Evolutionary conservation across 192 early-diverging fungal species (phyloP), one percentile per base, ranked within the genome.

Genomic region (Paraglomus brasilianum): DNA sequence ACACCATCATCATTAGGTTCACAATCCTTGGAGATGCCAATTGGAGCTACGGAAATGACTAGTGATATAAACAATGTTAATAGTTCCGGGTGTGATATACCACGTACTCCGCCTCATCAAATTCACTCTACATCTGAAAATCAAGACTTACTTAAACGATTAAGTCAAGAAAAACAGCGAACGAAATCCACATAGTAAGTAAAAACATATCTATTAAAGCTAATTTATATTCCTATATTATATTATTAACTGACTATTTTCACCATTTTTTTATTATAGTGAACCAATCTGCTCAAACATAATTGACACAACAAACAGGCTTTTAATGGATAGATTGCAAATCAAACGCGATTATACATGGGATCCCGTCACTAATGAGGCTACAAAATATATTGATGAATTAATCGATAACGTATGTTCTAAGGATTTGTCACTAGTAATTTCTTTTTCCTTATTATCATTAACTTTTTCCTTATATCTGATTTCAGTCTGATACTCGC

Each of bases 261-360:
- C 42, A 8, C 43, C 0, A n/a, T 19, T n/a, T 62, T 62, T 62
- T 2, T 62, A 40, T 13, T 62, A 62, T 53, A 53, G 60, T 5
- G 44, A 62, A 62, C 44, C 44, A 43, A 62, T 62, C 47, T 47
- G 60, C n/a, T 62, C 60, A 21, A 62, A 62, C n/a, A 62, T 62
- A 1, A 62, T 62, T 3, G 60, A 62, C 13, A 45, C 60, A 1
- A 62, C 60, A 22, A 62, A 62, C 30, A 62, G 47, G 42, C 41
- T 24, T 21, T 62, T 62, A 17, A 62, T 47, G 43, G 19, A 43
- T 24, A 62, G 60, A 45, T 46, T 62, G 1, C 4, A 62, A 62
- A 8, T 62, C 1, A 17, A 62, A 45, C 42, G 43, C 47, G 60
- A 62, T 45, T 62, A 62, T 19, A 5, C 0, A 7, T 22, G 8